Percentiles rank a stretch among this genome's conserved stretches.
Conservation (phyloP, 2,329 filamentous ascomycete genomes). For the Botrytis fabae region DNA sequence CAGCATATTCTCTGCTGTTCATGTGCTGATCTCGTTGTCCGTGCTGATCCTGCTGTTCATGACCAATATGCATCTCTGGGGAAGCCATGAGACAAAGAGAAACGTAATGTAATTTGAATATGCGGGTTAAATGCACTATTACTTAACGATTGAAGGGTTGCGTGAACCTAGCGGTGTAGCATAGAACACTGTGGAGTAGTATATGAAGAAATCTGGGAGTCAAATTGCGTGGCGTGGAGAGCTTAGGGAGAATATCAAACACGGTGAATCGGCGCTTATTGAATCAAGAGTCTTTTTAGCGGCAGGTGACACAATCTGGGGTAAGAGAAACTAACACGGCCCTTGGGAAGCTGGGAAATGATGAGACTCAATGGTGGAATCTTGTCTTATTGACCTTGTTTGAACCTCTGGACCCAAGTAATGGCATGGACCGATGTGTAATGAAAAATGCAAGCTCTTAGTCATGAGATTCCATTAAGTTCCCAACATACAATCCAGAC, state of each 20-base stretch:
- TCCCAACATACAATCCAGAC: conserved; percentile 11
- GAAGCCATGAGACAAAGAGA: conserved; percentile 29
- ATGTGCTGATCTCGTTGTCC: conserved; percentile 28
- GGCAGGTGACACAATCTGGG: conserved; percentile 36
- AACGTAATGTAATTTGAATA: conserved; percentile 33
- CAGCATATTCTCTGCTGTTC: conserved; percentile 38
- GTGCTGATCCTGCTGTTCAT: conserved; percentile 23
- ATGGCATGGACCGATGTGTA: conserved; percentile 29
- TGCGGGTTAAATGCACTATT: conserved; percentile 25
- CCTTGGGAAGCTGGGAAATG: conserved; percentile 17
- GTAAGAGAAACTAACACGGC: conserved; percentile 27
- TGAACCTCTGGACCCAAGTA: neutral
- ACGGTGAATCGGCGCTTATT: conserved; percentile 15
- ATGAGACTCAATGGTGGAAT: conserved; percentile 10
- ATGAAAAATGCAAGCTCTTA: conserved; percentile 34
- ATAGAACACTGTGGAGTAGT: neutral
- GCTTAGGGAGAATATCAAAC: conserved; percentile 14
- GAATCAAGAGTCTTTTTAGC: conserved; percentile 13
- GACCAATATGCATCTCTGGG: conserved; percentile 22
- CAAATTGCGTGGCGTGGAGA: conserved; percentile 24
- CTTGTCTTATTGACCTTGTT: conserved; percentile 9
- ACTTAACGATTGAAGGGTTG: conserved; percentile 1
- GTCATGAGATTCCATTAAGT: conserved; percentile 34
- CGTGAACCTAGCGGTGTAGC: conserved; percentile 21
- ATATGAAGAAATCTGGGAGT: conserved; percentile 12